A percentile compares a stretch with the other conserved stretches of the same genome.
phyloP scores from a whole-genome alignment of 2,329 filamentous ascomycete genomes.

The Pseudocercospora fuligena region DNA sequence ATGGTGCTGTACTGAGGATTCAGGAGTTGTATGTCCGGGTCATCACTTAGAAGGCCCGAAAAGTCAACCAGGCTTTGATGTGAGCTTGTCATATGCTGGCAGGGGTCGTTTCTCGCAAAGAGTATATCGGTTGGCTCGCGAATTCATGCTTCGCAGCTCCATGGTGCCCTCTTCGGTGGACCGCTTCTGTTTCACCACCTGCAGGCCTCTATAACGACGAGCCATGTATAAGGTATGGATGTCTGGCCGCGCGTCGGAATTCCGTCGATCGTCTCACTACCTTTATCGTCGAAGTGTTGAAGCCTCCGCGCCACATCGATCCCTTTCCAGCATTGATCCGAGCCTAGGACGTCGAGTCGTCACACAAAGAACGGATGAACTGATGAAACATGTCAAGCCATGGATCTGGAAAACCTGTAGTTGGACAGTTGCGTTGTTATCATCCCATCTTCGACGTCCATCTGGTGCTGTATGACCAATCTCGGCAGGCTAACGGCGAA shows the following conservation, averaged over 20 bases:
- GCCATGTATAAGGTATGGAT: background rate
- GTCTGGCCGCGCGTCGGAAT: background rate
- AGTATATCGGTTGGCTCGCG: background rate
- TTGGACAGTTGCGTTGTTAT: background rate
- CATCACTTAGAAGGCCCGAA: background rate
- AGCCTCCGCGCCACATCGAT: background rate
- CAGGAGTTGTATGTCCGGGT: background rate
- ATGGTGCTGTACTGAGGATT: background rate
- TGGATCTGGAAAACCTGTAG: background rate
- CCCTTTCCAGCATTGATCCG: background rate
- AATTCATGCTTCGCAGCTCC: background rate
- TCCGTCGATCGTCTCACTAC: too few species aligned
- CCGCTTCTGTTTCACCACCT: background rate
- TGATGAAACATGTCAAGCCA: background rate
- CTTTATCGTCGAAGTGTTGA: background rate
- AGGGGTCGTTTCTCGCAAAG: too few species aligned
- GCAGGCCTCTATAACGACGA: background rate
- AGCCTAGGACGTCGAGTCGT: background rate
- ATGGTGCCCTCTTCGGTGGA: background rate
- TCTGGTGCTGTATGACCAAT: background rate
- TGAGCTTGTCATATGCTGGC: background rate
- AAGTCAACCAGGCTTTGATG: background rate
- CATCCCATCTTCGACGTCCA: background rate
- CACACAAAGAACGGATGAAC: background rate
- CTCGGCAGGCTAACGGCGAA: background rate